These are phyloP conservation scores for Porphyrellus cyaneotinctus DNA, from an alignment of 768 basidiomycete genomes.

Conservation along the genomic window DNA sequence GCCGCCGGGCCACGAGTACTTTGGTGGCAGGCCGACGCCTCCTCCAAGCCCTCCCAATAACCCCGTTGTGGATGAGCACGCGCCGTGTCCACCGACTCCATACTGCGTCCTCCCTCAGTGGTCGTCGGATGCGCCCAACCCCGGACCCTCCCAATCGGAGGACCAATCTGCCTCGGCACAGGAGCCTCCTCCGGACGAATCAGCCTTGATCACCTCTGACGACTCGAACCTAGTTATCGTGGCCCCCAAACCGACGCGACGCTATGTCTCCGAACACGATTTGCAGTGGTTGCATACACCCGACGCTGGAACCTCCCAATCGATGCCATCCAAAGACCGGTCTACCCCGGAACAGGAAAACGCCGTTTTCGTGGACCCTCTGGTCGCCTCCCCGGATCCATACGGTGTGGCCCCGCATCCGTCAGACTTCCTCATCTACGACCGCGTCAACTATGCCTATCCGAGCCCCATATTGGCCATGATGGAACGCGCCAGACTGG, in stretches of 20 bases:
- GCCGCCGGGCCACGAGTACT: not conserved
- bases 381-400: not conserved
- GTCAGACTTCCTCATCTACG: slow-evolving; percentile 4
- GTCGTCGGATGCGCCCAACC: not conserved
- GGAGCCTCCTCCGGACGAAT: too few relatives aligned
- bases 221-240: too few relatives aligned
- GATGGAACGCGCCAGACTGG: slow-evolving; percentile 8
- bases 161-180: not conserved
- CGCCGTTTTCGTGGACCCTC: not conserved
- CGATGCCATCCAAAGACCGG: not conserved
- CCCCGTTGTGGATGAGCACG: not conserved
- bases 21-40: slow-evolving; percentile 3
- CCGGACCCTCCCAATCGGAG: not conserved
- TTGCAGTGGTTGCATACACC: too few relatives aligned
- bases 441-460: not conserved
- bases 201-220: too few relatives aligned
- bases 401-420: not conserved
- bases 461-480: slow-evolving; percentile 15
- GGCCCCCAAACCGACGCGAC: too few relatives aligned
- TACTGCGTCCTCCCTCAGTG: not conserved
- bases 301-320: not conserved
- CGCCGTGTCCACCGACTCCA: slow-evolving; percentile 18
- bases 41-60: slow-evolving; percentile 6
- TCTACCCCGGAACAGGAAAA: not conserved
- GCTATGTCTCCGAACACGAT: too few relatives aligned